Evolutionary conservation across 148 eudicot species (phyloP), one percentile per base, ranked within the genome.

Genomic region (Dysphania ambrosioides): DNA sequence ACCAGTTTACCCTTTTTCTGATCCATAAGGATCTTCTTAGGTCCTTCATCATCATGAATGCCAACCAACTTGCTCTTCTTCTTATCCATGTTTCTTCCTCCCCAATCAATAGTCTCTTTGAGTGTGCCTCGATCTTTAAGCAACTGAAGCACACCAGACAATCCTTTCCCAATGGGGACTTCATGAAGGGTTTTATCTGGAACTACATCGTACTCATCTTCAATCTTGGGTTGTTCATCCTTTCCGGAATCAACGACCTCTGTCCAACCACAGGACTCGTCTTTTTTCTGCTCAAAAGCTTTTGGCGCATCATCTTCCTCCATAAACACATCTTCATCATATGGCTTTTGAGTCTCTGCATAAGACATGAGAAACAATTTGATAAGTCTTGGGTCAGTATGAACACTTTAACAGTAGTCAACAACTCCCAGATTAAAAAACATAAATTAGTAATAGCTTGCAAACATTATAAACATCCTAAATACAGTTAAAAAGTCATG

Each of bases 1-100:
- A 85, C 93, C 74, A 94, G 85, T 84, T 92, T 94, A 84, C 98
- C 89, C 76, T 92, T 94, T 70, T 92, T 92, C 89, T 94, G 92
- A 81, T 94, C 98, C 78, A 94, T 85, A 70, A 79, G 85, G 84
- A 94, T 90, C 81, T 94, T 89, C 82, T 86, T 90, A 35, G 79
- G 38, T 49, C 80, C 89, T n/a, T n/a, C n/a, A 26, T 79, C 84
- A 31, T 85, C 93, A 79, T 80, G 59, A 61, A 94, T 87, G 64
- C 98, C 98, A 69, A 85, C 93, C 72, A 94, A 82, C 85, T 94
- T 94, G 85, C 98, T 90, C 78, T 94, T 94, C 70, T 94, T 92
- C 90, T 94, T 94, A 80, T 94, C 98, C 97, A 90, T 94, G 77
- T 94, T 94, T 85, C 98, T 87, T 31, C 98, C 98, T 79, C 98